Percentiles rank a stretch among this genome's conserved stretches.
These are phyloP conservation scores for Malassezia caprae DNA, from an alignment of 1,284 basidiomycete species.

Conservation along the genomic window DNA sequence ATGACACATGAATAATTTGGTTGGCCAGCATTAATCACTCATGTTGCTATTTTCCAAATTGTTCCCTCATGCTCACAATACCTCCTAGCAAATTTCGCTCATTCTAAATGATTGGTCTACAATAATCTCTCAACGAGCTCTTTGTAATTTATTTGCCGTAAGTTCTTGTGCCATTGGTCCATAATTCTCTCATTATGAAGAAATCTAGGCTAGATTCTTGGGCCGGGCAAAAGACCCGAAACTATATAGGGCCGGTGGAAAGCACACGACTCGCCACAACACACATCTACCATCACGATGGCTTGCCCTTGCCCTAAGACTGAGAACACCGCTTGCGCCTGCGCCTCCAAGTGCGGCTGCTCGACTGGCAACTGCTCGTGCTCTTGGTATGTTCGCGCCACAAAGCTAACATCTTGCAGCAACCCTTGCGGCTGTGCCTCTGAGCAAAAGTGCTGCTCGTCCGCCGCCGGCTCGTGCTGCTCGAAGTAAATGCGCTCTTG, in stretches of 20 bases:
- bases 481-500: not conserved
- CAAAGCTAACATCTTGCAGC: not conserved
- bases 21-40: not conserved
- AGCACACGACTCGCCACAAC: not conserved
- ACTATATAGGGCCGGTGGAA: not conserved
- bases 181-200: not conserved
- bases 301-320: slow-evolving; percentile 7
- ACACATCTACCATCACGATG: not conserved
- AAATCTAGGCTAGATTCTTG: not conserved
- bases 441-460: not conserved
- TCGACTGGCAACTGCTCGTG: slow-evolving; percentile 4
- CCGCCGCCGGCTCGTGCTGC: not conserved
- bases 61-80: not conserved
- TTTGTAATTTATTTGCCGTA: not conserved
- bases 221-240: not conserved
- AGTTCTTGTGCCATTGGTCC: not conserved
- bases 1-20: not conserved
- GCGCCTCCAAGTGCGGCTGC: slow-evolving; percentile 2
- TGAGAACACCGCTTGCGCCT: not conserved
- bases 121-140: not conserved
- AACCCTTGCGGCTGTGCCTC: slow-evolving; percentile 5
- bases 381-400: not conserved
- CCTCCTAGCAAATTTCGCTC: not conserved
- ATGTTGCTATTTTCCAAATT: not conserved
- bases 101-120: not conserved